Conservation (phyloP, 306 rosid genomes). For the Lathyrus tuberosus region DNA sequence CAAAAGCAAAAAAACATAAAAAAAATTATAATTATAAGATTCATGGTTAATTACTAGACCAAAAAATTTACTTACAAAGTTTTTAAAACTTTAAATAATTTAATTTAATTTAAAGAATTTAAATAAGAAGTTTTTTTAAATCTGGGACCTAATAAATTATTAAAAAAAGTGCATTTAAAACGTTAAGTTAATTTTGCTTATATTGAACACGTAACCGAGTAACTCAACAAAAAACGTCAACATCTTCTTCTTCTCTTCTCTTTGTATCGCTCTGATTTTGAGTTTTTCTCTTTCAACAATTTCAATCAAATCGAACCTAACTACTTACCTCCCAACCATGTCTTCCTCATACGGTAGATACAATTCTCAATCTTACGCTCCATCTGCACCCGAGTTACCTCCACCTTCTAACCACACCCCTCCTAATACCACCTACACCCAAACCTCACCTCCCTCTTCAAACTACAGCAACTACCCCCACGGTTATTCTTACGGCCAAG, state of each 20-base stretch:
- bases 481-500: constrained; percentile 35
- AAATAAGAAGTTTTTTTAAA: no score
- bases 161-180: no score
- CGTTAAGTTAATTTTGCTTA: neutral
- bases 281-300: no score
- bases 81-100: no score
- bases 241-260: neutral
- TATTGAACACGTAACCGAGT: neutral
- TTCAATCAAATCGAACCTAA: neutral
- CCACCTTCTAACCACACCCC: constrained; percentile 40
- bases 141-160: no score
- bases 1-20: no score
- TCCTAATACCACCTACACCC: constrained; percentile 8
- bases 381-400: constrained; percentile 60
- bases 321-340: no score
- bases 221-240: neutral
- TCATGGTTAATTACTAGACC: no score
- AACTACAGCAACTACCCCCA: constrained; percentile 22
- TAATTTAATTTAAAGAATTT: no score
- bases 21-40: no score
- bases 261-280: neutral
- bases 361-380: constrained; percentile 47
- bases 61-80: no score
- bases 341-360: constrained; percentile 54
- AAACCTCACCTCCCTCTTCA: constrained; percentile 32